Percentiles rank a stretch among this genome's conserved stretches.
Evolutionary conservation across 2,329 filamentous ascomycete genomes (phyloP).

Genomic region (Fusarium tanahbumbuense): DNA sequence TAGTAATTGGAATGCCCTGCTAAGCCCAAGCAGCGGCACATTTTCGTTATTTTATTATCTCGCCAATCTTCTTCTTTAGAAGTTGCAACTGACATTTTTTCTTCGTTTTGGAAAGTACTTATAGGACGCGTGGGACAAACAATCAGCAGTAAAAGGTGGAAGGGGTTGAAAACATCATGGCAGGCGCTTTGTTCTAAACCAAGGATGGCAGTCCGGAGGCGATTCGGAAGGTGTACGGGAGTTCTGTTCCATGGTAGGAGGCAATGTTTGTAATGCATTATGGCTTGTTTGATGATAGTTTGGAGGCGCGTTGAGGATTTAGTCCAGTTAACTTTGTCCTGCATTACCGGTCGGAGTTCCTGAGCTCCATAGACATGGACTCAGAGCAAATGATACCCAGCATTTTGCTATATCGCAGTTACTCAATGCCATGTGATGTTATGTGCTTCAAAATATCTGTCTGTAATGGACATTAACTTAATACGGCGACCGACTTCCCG

Average conservation of each 20-base stretch:
- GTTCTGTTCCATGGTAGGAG: constrained; percentile 22
- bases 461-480: neutral
- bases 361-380: constrained; percentile 36
- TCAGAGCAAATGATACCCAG: constrained; percentile 47
- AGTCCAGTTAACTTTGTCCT: constrained; percentile 27
- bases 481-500: constrained; percentile 13
- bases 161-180: constrained; percentile 16
- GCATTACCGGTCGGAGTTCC: constrained; percentile 31
- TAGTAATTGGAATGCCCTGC: constrained; percentile 29
- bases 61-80: neutral
- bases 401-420: constrained; percentile 33
- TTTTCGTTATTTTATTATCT: constrained; percentile 31
- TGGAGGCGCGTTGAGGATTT: constrained; percentile 18
- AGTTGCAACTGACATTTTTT: constrained; percentile 16
- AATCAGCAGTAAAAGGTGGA: constrained; percentile 29
- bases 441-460: neutral
- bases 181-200: constrained; percentile 23
- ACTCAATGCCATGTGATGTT: neutral
- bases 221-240: constrained; percentile 22
- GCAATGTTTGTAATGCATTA: constrained; percentile 28
- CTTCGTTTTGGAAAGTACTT: constrained; percentile 27
- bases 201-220: constrained; percentile 6
- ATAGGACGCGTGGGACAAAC: constrained; percentile 7
- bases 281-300: constrained; percentile 25
- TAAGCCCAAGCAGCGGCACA: constrained; percentile 34